Base-by-base conservation (phyloP, 2,329 filamentous ascomycete genomes). In the Cladophialophora chaetospira region DNA sequence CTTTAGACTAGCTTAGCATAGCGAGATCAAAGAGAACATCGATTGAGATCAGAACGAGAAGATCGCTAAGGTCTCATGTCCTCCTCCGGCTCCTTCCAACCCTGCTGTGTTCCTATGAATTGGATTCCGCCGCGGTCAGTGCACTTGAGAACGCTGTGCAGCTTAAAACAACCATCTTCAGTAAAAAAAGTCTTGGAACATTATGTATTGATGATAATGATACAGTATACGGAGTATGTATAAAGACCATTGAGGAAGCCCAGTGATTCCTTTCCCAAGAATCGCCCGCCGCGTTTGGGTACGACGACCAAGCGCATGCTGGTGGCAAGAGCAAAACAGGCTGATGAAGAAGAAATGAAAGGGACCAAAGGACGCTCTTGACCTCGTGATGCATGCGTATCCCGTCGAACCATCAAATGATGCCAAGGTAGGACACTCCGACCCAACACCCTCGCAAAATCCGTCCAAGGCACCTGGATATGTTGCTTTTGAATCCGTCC, bases 1-100 rank as follows among this genome's bases (percentile, higher is more conserved):
- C 23, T 51, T 51, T 51, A 51, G 48, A 51, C 48, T 51, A 51
- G 48, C 25, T 51, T 51, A 51, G 48, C 48, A 51, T 51, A 51
- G 48, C 48, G 48, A 51, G 23, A 51, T 31, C 23, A 51, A 51
- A 51, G n/a, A n/a, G 48, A 51, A 40, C 35, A 51, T 31, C 29
- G 35, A 44, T 23, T 44, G 42, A 44, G 36, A 40, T 36, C 17
- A n/a, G n/a, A n/a, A n/a, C n/a, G n/a, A n/a, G n/a, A n/a, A n/a
- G n/a, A n/a, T n/a, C n/a, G n/a, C n/a, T n/a, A n/a, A n/a, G n/a
- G n/a, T n/a, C n/a, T n/a, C n/a, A n/a, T n/a, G n/a, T n/a, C n/a
- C n/a, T n/a, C n/a, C n/a, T n/a, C n/a, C n/a, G n/a, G n/a, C n/a
- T n/a, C n/a, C n/a, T n/a, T n/a, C n/a, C 29, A 33, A 33, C 29